Evolutionary conservation across 768 basidiomycete species (phyloP).

Genomic region (Coprinellus aureogranulatus): DNA sequence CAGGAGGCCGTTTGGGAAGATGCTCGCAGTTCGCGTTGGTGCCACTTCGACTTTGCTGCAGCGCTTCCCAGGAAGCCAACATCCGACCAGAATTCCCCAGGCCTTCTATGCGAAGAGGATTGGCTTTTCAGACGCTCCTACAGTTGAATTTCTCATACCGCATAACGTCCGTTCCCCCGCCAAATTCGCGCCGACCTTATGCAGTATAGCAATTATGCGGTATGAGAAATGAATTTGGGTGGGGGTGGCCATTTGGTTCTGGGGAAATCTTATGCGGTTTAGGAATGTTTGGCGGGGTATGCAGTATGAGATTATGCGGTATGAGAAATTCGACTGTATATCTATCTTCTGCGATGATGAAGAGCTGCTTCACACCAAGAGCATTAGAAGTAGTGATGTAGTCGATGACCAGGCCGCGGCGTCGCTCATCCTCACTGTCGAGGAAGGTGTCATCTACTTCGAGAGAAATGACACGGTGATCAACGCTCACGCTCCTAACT

Average conservation of each 20-base stretch:
- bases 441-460: constrained; percentile 21
- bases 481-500: constrained; percentile 19
- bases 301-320: too few species aligned
- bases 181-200: too few species aligned
- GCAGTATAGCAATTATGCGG: too few species aligned
- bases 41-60: constrained; percentile 20
- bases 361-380: constrained; percentile 20
- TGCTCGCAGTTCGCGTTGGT: constrained; percentile 21
- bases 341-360: constrained; percentile 23
- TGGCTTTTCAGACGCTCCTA: constrained; percentile 8
- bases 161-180: too few species aligned
- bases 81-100: constrained; percentile 3
- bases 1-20: constrained; percentile 19
- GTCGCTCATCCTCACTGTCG: constrained; percentile 19
- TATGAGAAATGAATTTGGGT: too few species aligned
- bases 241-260: too few species aligned
- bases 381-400: constrained; percentile 7
- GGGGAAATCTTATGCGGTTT: too few species aligned
- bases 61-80: constrained; percentile 2
- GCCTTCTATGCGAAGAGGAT: constrained; percentile 26
- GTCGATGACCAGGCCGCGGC: constrained; percentile 15
- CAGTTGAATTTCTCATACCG: too few species aligned
- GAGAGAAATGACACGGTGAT: constrained; percentile 22
- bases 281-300: too few species aligned
- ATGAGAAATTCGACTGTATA: too few species aligned